Percentiles rank a stretch among this genome's conserved stretches.
phyloP scores from a whole-genome alignment of 805 yeast genomes.

The Candida arabinofermentans region DNA sequence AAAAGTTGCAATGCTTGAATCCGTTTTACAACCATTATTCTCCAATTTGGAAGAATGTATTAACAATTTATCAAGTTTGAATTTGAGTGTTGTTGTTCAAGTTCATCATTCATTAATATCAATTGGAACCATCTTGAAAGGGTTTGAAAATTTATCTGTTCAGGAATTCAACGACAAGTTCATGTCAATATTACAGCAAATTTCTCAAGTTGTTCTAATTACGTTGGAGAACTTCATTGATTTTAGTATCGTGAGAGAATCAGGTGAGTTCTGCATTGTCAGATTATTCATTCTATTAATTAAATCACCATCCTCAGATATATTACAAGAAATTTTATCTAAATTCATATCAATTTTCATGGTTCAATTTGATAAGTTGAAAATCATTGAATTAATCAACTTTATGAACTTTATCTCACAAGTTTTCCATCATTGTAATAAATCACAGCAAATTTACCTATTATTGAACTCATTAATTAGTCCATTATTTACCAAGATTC shows the following conservation, averaged over 20 bases:
- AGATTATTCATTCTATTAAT: constrained; percentile 77
- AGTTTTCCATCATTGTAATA: constrained; percentile 71
- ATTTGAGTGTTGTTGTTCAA: constrained; percentile 53
- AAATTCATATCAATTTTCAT: constrained; percentile 68
- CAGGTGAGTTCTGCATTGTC: constrained; percentile 83
- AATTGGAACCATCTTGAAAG: constrained; percentile 85
- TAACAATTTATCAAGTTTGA: constrained; percentile 30
- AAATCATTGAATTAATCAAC: constrained; percentile 66
- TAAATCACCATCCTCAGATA: constrained; percentile 32
- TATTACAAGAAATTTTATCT: constrained; percentile 47
- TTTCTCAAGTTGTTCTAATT: constrained; percentile 75
- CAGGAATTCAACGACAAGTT: constrained; percentile 32
- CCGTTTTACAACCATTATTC: constrained; percentile 72
- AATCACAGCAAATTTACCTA: constrained; percentile 64
- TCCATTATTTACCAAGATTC: constrained; percentile 68
- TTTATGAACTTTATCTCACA: constrained; percentile 86
- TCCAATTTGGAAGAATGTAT: constrained; percentile 65
- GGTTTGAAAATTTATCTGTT: constrained; percentile 49
- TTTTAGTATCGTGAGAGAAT: constrained; percentile 71
- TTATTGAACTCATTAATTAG: constrained; percentile 67
- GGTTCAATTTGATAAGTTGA: constrained; percentile 51
- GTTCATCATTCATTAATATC: constrained; percentile 87
- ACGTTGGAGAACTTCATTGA: constrained; percentile 73
- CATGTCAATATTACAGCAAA: constrained; percentile 29
- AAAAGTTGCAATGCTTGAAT: constrained; percentile 51